Evolutionary conservation across 805 yeast species (phyloP).

Genomic region (Pachysolen tannophilus): DNA sequence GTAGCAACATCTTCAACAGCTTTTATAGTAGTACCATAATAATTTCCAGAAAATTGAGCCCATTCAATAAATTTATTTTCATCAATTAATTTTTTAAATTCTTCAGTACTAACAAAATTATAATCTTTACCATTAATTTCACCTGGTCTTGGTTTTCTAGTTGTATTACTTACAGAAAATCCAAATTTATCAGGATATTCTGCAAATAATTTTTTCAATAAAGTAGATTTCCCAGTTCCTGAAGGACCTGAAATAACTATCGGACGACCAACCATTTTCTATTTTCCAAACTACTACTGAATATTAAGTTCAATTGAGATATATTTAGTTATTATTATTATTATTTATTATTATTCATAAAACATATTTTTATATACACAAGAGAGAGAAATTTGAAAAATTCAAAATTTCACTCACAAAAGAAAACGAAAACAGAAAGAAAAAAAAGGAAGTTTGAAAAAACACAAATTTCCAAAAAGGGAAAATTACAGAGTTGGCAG

Average conservation of each 20-base stretch:
- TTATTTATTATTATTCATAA: too few relatives aligned
- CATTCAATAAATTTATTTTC: conserved; percentile 83
- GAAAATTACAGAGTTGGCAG: too few relatives aligned
- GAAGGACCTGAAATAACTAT: conserved; percentile 97
- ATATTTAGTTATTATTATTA: too few relatives aligned
- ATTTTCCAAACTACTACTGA: background rate
- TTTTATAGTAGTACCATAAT: conserved; percentile 88
- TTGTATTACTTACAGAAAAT: conserved; percentile 89
- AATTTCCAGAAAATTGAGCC: conserved; percentile 98
- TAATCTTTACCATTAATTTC: conserved; percentile 87
- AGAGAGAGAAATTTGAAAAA: too few relatives aligned
- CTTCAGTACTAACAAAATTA: conserved; percentile 74
- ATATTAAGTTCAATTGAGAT: too few relatives aligned
- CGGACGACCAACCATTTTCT: conserved; percentile 48
- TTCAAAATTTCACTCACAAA: background rate
- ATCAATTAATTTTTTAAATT: conserved; percentile 69
- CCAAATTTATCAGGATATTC: conserved; percentile 90
- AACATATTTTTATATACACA: too few relatives aligned
- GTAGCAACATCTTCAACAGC: conserved; percentile 71
- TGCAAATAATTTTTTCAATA: conserved; percentile 79
- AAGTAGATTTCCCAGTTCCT: conserved; percentile 92
- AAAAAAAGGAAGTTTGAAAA: too few relatives aligned
- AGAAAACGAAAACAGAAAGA: background rate
- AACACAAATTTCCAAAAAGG: too few relatives aligned
- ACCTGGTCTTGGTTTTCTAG: conserved; percentile 87